Evolutionary conservation across 495 filamentous ascomycete genomes (phyloP).

Genomic region (Staphylotrichum longicolle): DNA sequence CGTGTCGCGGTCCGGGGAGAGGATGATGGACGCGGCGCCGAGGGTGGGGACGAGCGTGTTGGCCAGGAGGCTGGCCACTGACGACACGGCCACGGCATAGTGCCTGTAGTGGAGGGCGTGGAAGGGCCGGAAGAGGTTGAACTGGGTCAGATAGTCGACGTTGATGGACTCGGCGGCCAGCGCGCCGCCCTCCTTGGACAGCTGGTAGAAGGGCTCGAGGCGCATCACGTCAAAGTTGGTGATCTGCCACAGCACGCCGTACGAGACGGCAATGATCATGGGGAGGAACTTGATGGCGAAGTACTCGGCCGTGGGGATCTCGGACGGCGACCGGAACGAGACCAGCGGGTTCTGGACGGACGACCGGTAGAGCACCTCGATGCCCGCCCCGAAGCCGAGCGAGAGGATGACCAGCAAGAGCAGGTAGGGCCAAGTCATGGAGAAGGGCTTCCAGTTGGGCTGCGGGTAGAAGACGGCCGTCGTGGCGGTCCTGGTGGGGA

Average conservation of each 20-base stretch:
- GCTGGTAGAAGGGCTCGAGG: conserved; percentile 70
- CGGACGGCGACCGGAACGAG: conserved; percentile 50
- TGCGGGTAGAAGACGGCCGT: conserved; percentile 54
- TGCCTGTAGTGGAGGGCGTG: conserved; percentile 58
- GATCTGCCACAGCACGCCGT: conserved; percentile 72
- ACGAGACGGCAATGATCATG: conserved; percentile 63
- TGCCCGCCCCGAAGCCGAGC: conserved; percentile 50
- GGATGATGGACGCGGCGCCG: conserved; percentile 56
- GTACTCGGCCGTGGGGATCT: conserved; percentile 54
- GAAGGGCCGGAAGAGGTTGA: conserved; percentile 61
- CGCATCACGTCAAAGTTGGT: conserved; percentile 73
- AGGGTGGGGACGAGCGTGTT: conserved; percentile 61
- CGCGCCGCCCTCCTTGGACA: conserved; percentile 62
- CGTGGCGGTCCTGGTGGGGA: conserved; percentile 29
- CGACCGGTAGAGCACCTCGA: conserved; percentile 62
- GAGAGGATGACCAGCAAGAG: conserved; percentile 56
- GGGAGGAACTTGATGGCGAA: conserved; percentile 73
- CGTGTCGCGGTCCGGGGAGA: conserved; percentile 45
- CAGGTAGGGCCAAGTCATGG: conserved; percentile 64
- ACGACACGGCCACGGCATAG: conserved; percentile 63
- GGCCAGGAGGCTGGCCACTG: conserved; percentile 60
- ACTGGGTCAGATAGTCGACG: conserved; percentile 67
- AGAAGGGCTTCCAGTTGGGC: conserved; percentile 70
- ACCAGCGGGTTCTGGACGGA: conserved; percentile 48
- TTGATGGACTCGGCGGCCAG: conserved; percentile 67